Conservation (phyloP, 768 basidiomycete genomes). For the Panus rudis region DNA sequence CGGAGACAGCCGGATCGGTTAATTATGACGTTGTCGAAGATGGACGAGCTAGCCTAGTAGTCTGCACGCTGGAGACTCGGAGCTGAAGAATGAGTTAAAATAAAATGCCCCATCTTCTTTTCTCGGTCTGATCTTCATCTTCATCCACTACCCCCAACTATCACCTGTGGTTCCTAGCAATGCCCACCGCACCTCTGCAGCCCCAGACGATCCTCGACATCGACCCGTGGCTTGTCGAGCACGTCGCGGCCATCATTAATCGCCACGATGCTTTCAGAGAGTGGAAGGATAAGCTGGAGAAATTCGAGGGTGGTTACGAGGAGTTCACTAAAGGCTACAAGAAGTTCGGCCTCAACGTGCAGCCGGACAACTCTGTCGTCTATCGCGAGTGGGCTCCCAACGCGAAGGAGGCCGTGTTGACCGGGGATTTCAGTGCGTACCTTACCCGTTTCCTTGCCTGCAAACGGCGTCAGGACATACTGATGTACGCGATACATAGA, state of each 20-base stretch:
- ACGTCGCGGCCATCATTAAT: slow-evolving; percentile 59
- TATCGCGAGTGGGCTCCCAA: slow-evolving; percentile 98
- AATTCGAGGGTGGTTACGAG: slow-evolving; percentile 79
- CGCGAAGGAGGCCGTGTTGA: slow-evolving; percentile 72
- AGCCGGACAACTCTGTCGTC: slow-evolving; percentile 55
- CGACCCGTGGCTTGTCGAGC: slow-evolving; percentile 72
- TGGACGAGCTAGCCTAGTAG: no score
- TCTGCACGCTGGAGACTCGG: no score
- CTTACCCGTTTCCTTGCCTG: slow-evolving; percentile 2
- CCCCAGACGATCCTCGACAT: slow-evolving; percentile 50
- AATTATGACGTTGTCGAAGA: no score
- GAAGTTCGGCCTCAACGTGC: slow-evolving; percentile 72
- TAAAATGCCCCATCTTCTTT: no score
- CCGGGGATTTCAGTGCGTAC: slow-evolving; percentile 93
- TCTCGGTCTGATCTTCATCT: no score
- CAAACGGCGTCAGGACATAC: no score
- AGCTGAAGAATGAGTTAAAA: no score
- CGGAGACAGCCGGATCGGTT: no score
- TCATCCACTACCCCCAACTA: neutral
- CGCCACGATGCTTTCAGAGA: slow-evolving; percentile 62
- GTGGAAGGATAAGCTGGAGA: slow-evolving; percentile 71
- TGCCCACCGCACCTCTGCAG: slow-evolving; percentile 32
- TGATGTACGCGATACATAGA: no score
- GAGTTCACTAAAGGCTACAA: slow-evolving; percentile 75
- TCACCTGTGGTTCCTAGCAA: neutral